These are phyloP conservation scores for Cicer bijugum DNA, from an alignment of 306 rosid genomes.

Conservation along the genomic window DNA sequence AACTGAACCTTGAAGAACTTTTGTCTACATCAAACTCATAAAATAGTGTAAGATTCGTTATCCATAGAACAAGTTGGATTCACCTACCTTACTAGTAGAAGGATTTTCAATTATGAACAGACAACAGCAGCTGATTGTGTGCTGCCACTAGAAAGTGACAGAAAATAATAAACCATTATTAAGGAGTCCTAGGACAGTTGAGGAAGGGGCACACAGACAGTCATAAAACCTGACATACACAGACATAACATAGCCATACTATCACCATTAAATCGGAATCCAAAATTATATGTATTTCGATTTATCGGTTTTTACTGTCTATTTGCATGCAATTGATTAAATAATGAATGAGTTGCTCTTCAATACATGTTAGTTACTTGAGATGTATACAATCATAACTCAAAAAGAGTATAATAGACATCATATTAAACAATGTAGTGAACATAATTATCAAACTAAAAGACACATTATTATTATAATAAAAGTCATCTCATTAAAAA, in stretches of 20 bases:
- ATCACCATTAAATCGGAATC: background rate
- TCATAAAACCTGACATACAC: background rate
- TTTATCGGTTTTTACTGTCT: background rate
- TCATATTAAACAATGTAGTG: slow-evolving; percentile 18
- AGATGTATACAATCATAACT: slow-evolving; percentile 28
- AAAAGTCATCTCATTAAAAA: slow-evolving; percentile 48
- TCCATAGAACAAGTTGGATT: slow-evolving; percentile 17
- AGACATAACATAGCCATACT: background rate
- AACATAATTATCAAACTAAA: slow-evolving; percentile 42
- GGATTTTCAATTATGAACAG: slow-evolving; percentile 7
- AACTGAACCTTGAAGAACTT: background rate
- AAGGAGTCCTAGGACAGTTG: background rate
- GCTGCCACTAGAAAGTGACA: slow-evolving; percentile 24
- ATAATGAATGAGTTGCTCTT: background rate
- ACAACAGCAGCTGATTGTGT: slow-evolving; percentile 23
- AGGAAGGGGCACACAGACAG: background rate
- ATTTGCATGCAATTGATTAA: background rate
- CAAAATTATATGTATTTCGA: background rate
- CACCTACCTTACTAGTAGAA: background rate
- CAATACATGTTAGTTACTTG: background rate
- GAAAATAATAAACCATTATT: background rate
- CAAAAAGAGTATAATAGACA: slow-evolving; percentile 26
- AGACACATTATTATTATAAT: background rate
- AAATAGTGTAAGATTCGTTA: slow-evolving; percentile 1
- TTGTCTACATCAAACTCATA: slow-evolving; percentile 18